A percentile compares a stretch with the other conserved stretches of the same genome.
These are phyloP conservation scores for Diaporthe sp. DNA, from an alignment of 2,329 filamentous ascomycete species.

Conservation along the genomic window DNA sequence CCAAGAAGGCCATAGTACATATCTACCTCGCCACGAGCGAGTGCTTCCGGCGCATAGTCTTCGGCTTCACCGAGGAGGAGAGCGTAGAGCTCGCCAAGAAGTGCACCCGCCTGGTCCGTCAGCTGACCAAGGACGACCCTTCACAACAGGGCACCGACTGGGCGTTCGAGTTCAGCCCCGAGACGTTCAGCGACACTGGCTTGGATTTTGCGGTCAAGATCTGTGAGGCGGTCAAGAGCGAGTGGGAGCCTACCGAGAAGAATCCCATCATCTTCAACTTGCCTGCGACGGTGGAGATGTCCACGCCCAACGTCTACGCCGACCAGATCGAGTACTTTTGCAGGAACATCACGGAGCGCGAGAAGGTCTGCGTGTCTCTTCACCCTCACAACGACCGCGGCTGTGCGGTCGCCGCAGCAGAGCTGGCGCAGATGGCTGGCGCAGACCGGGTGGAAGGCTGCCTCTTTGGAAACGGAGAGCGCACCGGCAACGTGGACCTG, in stretches of 20 bases:
- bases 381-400: conserved; percentile 97
- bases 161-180: conserved; percentile 87
- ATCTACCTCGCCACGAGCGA: conserved; percentile 97
- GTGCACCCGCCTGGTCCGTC: conserved; percentile 88
- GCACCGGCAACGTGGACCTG: conserved; percentile 95
- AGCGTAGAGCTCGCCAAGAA: conserved; percentile 85
- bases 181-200: conserved; percentile 91
- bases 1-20: conserved; percentile 95
- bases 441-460: conserved; percentile 95
- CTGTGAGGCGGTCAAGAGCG: conserved; percentile 93
- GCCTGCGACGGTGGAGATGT: conserved; percentile 94
- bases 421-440: conserved; percentile 96
- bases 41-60: conserved; percentile 93
- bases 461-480: conserved; percentile 93
- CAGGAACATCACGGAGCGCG: conserved; percentile 83
- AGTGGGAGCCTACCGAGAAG: conserved; percentile 86
- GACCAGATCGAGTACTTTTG: conserved; percentile 98
- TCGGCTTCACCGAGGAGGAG: conserved; percentile 87
- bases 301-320: conserved; percentile 95
- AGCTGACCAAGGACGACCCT: conserved; percentile 87
- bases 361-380: conserved; percentile 89
- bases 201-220: conserved; percentile 86
- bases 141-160: conserved; percentile 72
- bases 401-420: conserved; percentile 89
- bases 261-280: conserved; percentile 96